Percentiles rank a stretch among this genome's conserved stretches.
Conservation (phyloP, 2,329 filamentous ascomycete genomes). For the Clathrospora elynae region DNA sequence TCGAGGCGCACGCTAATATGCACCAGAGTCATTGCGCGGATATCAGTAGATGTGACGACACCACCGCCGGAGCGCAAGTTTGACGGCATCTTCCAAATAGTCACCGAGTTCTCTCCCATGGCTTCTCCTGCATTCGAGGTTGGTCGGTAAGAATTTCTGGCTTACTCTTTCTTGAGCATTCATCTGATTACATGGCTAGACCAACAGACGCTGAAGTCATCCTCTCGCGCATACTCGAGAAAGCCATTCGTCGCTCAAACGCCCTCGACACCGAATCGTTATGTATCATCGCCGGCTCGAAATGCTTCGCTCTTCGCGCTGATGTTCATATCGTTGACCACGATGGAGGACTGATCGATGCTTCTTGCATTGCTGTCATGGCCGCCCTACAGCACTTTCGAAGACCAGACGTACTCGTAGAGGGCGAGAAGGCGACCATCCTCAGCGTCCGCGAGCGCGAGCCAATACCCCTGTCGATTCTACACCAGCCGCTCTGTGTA, state of each 20-base stretch:
- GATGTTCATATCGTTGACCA: constrained; percentile 91
- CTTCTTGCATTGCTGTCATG: constrained; percentile 82
- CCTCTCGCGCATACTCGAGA: constrained; percentile 87
- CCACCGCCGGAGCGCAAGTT: constrained; percentile 89
- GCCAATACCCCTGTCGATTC: constrained; percentile 84
- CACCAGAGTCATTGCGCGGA: constrained; percentile 76
- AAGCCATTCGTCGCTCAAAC: constrained; percentile 87
- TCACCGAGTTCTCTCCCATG: constrained; percentile 90
- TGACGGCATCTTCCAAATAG: constrained; percentile 92
- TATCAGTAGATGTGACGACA: constrained; percentile 85
- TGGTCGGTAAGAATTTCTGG: constrained; percentile 61
- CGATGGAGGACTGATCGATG: constrained; percentile 88
- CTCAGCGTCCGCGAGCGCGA: constrained; percentile 85
- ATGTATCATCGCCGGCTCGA: constrained; percentile 86
- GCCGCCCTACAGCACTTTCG: constrained; percentile 89
- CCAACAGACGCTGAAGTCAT: constrained; percentile 84
- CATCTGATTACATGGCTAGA: constrained; percentile 50
- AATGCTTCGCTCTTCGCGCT: constrained; percentile 88
- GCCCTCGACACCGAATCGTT: constrained; percentile 95
- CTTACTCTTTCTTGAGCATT: constrained; percentile 8
- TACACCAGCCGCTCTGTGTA: constrained; percentile 89
- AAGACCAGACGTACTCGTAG: constrained; percentile 84
- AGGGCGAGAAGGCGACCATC: constrained; percentile 81
- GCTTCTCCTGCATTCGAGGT: constrained; percentile 87
- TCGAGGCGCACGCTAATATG: constrained; percentile 19